These are phyloP conservation scores for Phytophthora sojae DNA, from an alignment of 352 stramenopile genomes.

Conservation along the genomic window DNA sequence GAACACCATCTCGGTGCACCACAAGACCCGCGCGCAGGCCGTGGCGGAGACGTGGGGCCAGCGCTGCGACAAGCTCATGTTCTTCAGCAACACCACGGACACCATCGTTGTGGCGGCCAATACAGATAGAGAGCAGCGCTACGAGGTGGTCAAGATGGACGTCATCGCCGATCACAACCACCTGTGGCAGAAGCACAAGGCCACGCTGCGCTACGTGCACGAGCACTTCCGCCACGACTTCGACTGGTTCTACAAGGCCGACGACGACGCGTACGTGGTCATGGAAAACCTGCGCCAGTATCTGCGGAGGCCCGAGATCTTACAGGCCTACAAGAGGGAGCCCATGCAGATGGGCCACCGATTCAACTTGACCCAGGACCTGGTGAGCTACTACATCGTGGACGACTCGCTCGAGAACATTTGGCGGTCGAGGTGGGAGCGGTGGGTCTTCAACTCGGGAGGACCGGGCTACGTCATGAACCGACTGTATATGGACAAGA, in stretches of 20 bases:
- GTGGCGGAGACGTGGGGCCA: conserved; percentile 86
- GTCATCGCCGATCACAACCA: conserved; percentile 82
- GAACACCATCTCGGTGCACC: conserved; percentile 82
- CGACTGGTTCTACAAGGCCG: conserved; percentile 90
- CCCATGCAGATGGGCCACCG: conserved; percentile 85
- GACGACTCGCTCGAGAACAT: conserved; percentile 62
- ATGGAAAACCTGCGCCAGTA: conserved; percentile 82
- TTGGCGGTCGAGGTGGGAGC: conserved; percentile 63
- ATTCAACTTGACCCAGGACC: conserved; percentile 76
- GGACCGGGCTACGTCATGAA: conserved; percentile 85
- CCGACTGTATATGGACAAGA: conserved; percentile 73
- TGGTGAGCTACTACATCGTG: conserved; percentile 85
- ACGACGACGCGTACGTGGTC: conserved; percentile 87
- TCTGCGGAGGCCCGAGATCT: conserved; percentile 65
- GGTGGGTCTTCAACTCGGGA: conserved; percentile 86
- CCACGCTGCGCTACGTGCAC: conserved; percentile 74
- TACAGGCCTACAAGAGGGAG: conserved; percentile 56
- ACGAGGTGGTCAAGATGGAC: conserved; percentile 75
- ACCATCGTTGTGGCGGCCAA: conserved; percentile 48
- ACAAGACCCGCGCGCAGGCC: conserved; percentile 62
- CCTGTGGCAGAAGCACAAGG: conserved; percentile 87
- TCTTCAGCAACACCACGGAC: conserved; percentile 82
- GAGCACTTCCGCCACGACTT: conserved; percentile 77
- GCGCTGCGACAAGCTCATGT: conserved; percentile 80
- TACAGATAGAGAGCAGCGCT: conserved; percentile 32